These are phyloP conservation scores for Hymenoscyphus fraxineus DNA, from an alignment of 2,329 filamentous ascomycete species.

Conservation along the genomic window DNA sequence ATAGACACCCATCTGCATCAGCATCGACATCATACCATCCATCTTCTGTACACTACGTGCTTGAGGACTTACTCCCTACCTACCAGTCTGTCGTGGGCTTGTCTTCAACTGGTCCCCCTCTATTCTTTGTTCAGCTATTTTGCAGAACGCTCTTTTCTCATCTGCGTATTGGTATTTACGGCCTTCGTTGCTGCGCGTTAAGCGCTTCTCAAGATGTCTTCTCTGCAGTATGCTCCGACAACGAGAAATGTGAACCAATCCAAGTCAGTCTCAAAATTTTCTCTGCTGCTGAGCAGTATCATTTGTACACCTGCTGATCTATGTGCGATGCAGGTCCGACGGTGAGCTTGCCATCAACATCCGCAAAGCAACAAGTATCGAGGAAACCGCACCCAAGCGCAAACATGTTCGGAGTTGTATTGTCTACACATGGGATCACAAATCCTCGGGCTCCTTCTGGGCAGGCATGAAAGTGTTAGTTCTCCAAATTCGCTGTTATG, in stretches of 20 bases:
- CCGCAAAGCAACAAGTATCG: constrained; percentile 64
- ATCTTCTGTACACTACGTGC: not conserved
- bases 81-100: not conserved
- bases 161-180: not conserved
- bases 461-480: constrained; percentile 95
- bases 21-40: not conserved
- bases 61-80: not conserved
- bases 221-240: constrained; percentile 28
- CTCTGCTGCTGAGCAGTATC: not conserved
- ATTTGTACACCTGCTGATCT: constrained; percentile 13
- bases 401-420: constrained; percentile 99
- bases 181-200: constrained; percentile 15
- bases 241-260: constrained; percentile 34
- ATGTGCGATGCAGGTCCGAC: constrained; percentile 51
- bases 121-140: not conserved
- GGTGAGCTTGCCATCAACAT: constrained; percentile 68
- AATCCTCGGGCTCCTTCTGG: constrained; percentile 93
- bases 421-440: constrained; percentile 99
- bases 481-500: constrained; percentile 1
- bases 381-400: constrained; percentile 65
- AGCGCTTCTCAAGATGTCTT: constrained; percentile 28
- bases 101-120: not conserved
- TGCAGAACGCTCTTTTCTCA: constrained; percentile 1
- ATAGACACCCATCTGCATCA: constrained; percentile 3
- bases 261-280: constrained; percentile 27